Percentiles rank a stretch among this genome's conserved stretches.
Evolutionary conservation across 2,329 filamentous ascomycete species (phyloP).

Genomic region (Calcarisporium arbuscula): DNA sequence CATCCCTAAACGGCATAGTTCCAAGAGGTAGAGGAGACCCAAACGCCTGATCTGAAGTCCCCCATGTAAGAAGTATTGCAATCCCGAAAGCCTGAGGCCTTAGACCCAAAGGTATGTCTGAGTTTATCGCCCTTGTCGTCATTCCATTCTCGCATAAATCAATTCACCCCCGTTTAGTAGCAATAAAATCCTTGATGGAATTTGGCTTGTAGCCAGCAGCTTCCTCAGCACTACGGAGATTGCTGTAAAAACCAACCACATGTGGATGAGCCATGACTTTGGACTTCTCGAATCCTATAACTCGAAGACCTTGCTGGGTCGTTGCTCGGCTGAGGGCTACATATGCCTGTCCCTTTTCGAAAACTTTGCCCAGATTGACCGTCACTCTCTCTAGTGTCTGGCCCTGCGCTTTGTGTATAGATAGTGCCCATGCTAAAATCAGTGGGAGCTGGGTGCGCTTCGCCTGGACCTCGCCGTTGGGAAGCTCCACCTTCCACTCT

Average conservation of each 20-base stretch:
- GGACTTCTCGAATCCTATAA: constrained; percentile 76
- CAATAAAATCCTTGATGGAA: constrained; percentile 34
- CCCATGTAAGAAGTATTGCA: too few relatives aligned
- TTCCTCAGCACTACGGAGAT: constrained; percentile 68
- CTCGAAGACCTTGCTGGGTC: constrained; percentile 78
- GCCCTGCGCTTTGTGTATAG: constrained; percentile 96
- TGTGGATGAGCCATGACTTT: constrained; percentile 93
- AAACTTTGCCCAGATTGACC: constrained; percentile 85
- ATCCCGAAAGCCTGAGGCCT: too few relatives aligned
- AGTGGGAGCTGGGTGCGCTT: constrained; percentile 77
- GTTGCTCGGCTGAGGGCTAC: constrained; percentile 93
- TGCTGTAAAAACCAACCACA: constrained; percentile 79
- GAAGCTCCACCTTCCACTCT: constrained; percentile 95
- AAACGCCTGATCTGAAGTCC: too few relatives aligned
- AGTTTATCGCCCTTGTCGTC: too few relatives aligned
- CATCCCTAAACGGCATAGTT: too few relatives aligned
- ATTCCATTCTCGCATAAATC: too few relatives aligned
- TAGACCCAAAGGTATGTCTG: too few relatives aligned
- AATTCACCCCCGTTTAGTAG: too few relatives aligned
- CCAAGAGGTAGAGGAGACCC: too few relatives aligned
- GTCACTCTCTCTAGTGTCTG: constrained; percentile 92
- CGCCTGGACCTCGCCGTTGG: constrained; percentile 88
- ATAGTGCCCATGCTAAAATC: constrained; percentile 93
- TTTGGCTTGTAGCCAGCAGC: constrained; percentile 25
- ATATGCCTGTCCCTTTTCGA: constrained; percentile 97